Conservation (phyloP, 2,329 filamentous ascomycete genomes). For the Stemphylium lycopersici region DNA sequence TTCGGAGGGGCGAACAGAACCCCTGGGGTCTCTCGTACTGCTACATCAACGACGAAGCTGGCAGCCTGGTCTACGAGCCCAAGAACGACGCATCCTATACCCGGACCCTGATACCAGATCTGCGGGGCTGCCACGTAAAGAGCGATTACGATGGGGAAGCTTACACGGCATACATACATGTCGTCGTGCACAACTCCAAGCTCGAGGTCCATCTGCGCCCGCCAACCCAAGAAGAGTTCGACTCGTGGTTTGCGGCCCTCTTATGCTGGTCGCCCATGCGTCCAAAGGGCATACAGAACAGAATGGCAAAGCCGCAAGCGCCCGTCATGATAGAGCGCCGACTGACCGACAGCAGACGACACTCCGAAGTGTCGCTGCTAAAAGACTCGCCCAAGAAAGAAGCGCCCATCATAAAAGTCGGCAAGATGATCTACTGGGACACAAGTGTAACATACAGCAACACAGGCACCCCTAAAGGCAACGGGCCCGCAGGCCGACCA, state of each 20-base stretch:
- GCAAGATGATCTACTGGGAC: slow-evolving; percentile 71
- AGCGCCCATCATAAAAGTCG: slow-evolving; percentile 87
- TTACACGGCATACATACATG: slow-evolving; percentile 57
- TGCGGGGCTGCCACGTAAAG: slow-evolving; percentile 74
- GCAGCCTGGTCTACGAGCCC: slow-evolving; percentile 75
- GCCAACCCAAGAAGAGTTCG: slow-evolving; percentile 68
- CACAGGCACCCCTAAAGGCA: slow-evolving; percentile 44
- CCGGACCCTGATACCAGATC: slow-evolving; percentile 70
- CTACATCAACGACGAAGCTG: slow-evolving; percentile 78
- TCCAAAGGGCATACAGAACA: slow-evolving; percentile 61
- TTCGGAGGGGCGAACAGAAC: slow-evolving; percentile 65
- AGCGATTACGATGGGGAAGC: slow-evolving; percentile 56
- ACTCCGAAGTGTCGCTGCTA: slow-evolving; percentile 58
- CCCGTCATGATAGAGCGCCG: slow-evolving; percentile 45
- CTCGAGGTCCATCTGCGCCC: slow-evolving; percentile 71
- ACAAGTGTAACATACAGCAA: slow-evolving; percentile 62
- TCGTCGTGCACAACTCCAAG: slow-evolving; percentile 60
- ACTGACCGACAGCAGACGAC: slow-evolving; percentile 52
- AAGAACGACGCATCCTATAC: slow-evolving; percentile 68
- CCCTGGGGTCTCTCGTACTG: slow-evolving; percentile 75
- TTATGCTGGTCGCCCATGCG: slow-evolving; percentile 81
- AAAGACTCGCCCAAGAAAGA: slow-evolving; percentile 73
- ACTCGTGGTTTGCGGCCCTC: slow-evolving; percentile 80
- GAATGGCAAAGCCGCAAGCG: slow-evolving; percentile 59
- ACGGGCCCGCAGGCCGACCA: slow-evolving; percentile 48